Base-by-base conservation (phyloP, 495 filamentous ascomycete genomes). In the Clohesyomyces aquaticus region DNA sequence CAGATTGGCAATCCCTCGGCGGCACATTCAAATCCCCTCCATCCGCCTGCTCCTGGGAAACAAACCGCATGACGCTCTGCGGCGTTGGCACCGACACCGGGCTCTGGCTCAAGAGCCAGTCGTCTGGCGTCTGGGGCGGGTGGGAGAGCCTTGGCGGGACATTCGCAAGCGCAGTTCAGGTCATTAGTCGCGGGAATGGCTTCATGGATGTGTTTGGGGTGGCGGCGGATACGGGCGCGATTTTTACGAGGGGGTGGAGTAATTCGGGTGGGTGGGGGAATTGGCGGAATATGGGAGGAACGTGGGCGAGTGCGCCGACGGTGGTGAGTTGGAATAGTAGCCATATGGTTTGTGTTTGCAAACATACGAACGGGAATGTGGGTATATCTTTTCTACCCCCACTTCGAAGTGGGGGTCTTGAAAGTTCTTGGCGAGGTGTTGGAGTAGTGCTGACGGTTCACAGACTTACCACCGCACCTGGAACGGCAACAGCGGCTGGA, bases 111-210 rank as follows among this genome's bases (percentile, higher is more conserved):
- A 14, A 23, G 2, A 57, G n/a, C 8, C 25, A 16, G 4, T 43
- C 10, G 21, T 18, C 32, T 12, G 19, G 21, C 35, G 54, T 28
- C 4, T 57, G 54, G 54, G 28, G 18, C 9, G 23, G 35, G 12
- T 57, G 54, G 54, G 54, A 57, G 54, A 23, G n/a, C 8, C 38
- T 57, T 2, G 54, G 54, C 3, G 54, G 54, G 32, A 57, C 54
- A 1, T 57, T 57, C 25, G 19, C 21, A 18, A 57, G 35, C 27
- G 29, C 54, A 16, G 23, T 35, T 10, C 28, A 28, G 35, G 19
- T 43, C n/a, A 35, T 45, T 14, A 43, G n/a, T 25, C 18, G 54
- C 12, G 54, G 54, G 18, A 21, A 19, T 25, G 38, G 38, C 1
- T 25, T 25, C 4, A 28, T 28, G 21, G 28, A 35, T 35, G 35